Percentiles rank a stretch among this genome's conserved stretches.
These are phyloP conservation scores for Hibiscus trionum DNA, from an alignment of 345 rosid genomes.

Conservation along the genomic window DNA sequence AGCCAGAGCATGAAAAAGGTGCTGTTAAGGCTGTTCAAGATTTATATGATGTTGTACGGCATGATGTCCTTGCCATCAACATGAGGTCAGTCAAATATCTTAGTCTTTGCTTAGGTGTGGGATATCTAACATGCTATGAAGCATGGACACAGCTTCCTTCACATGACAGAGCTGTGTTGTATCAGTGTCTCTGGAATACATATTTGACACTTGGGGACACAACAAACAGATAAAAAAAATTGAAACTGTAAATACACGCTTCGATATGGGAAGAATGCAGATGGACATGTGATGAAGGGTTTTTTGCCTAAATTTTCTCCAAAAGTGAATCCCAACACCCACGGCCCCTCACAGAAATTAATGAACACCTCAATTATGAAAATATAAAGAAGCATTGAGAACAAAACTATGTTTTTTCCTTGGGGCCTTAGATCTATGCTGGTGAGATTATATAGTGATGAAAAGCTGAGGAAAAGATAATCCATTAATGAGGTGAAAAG, in stretches of 20 bases:
- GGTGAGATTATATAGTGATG: neutral
- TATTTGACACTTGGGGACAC: neutral
- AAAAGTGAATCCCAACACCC: neutral
- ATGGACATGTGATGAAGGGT: neutral
- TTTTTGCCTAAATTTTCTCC: neutral
- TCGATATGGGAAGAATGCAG: neutral
- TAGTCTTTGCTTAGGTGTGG: slow-evolving; percentile 4
- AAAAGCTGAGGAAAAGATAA: neutral
- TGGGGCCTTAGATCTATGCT: neutral
- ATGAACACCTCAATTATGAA: neutral
- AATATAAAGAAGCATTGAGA: neutral
- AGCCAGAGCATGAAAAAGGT: slow-evolving; percentile 62
- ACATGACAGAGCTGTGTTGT: neutral
- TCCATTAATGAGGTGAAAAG: neutral
- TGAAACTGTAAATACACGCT: neutral
- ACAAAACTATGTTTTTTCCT: neutral
- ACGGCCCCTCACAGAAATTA: neutral
- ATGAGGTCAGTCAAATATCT: slow-evolving; percentile 51
- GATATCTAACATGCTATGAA: neutral
- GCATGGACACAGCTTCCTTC: neutral
- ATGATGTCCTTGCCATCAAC: slow-evolving; percentile 64
- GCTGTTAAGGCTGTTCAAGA: slow-evolving; percentile 91
- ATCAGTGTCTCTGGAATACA: neutral
- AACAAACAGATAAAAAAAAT: neutral
- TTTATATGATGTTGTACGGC: slow-evolving; percentile 87